phyloP scores from a whole-genome alignment of 1,284 basidiomycete species.

The Tilletia horrida region DNA sequence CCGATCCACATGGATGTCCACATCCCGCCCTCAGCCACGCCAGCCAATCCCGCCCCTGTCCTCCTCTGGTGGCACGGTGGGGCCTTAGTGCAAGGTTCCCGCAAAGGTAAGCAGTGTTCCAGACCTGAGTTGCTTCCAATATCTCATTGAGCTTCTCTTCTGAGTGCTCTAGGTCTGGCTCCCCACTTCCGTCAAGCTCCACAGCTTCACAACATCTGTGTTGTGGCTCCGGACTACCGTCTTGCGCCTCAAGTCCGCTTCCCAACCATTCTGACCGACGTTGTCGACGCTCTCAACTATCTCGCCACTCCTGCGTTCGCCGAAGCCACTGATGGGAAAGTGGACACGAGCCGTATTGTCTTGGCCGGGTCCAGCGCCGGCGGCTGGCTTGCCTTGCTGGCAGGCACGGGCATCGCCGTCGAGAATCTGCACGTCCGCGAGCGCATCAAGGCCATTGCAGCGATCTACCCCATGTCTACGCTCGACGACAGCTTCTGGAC shows the following conservation, averaged over 20 bases:
- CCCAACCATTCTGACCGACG: slow-evolving; percentile 35
- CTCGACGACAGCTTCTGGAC: slow-evolving; percentile 39
- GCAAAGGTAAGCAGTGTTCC: slow-evolving; percentile 2
- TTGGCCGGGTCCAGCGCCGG: slow-evolving; percentile 37
- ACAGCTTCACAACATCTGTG: slow-evolving; percentile 26
- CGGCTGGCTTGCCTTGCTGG: slow-evolving; percentile 40
- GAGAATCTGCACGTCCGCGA: background rate
- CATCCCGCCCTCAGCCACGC: background rate
- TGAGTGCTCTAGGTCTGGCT: slow-evolving; percentile 21
- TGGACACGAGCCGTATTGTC: background rate
- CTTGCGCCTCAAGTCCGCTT: slow-evolving; percentile 40
- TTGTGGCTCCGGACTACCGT: slow-evolving; percentile 40
- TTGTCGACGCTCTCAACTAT: slow-evolving; percentile 11
- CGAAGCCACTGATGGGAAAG: background rate
- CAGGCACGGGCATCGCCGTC: slow-evolving; percentile 32
- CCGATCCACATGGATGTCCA: background rate
- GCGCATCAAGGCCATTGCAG: slow-evolving; percentile 24
- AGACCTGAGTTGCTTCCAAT: no score
- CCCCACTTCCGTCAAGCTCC: slow-evolving; percentile 35
- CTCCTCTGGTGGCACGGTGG: slow-evolving; percentile 47
- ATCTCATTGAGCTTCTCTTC: background rate
- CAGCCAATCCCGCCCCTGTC: background rate
- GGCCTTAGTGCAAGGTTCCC: slow-evolving; percentile 28
- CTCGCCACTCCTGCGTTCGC: background rate
- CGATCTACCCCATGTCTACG: slow-evolving; percentile 45